Evolutionary conservation across 164 flowering plant species (phyloP).

Genomic region (Tetrastigma voinierianum): DNA sequence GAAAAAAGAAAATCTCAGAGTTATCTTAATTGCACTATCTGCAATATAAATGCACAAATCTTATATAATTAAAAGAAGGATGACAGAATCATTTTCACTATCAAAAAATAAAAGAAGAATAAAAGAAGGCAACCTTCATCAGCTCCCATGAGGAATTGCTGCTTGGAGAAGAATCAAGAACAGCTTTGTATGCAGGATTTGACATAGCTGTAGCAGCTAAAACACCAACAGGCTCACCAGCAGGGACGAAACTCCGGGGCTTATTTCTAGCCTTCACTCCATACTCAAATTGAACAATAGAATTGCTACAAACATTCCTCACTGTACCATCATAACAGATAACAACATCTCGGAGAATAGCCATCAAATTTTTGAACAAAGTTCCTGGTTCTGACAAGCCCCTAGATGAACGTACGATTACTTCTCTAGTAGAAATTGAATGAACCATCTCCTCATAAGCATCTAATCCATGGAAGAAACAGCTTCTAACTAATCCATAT

Average conservation of each 20-base stretch:
- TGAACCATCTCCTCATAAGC: conserved; percentile 80
- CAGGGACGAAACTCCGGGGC: conserved; percentile 37
- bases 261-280: conserved; percentile 30
- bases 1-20: neutral
- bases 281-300: conserved; percentile 73
- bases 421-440: conserved; percentile 83
- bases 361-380: conserved; percentile 85
- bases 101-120: neutral
- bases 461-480: conserved; percentile 74
- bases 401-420: conserved; percentile 80
- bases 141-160: conserved; percentile 87
- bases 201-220: conserved; percentile 96
- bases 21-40: no score
- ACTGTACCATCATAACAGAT: conserved; percentile 92
- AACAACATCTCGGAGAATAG: conserved; percentile 83
- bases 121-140: conserved; percentile 68
- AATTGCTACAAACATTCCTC: conserved; percentile 72
- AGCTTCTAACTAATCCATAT: conserved; percentile 60
- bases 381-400: conserved; percentile 94
- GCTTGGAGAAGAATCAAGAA: conserved; percentile 85
- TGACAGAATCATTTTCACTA: neutral
- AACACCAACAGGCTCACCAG: conserved; percentile 95
- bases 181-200: conserved; percentile 94
- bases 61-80: neutral
- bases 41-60: neutral